Evolutionary conservation across 768 basidiomycete species (phyloP), one percentile per base, ranked within the genome.

Genomic region (Mycena pura): DNA sequence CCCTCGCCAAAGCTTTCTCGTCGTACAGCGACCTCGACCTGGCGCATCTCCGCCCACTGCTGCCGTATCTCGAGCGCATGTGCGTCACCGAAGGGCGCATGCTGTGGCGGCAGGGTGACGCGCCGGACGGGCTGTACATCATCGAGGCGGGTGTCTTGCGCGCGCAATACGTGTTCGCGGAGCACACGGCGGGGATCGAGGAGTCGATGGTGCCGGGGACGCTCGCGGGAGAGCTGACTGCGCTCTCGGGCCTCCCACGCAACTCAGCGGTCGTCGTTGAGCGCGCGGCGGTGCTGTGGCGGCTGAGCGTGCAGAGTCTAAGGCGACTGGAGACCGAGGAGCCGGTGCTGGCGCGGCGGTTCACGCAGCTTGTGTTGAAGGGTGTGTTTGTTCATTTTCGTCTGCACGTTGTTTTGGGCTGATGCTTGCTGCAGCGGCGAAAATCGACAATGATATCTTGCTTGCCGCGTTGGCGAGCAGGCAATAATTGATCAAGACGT

Each of bases 151-250:
- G 96, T 8, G 85, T 94, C 29, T 80, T 99, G 29, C 82, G 92
- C 10, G 96, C 96, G 0, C 83, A 83, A 19, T 99, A 98, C 75
- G 74, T 79, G 43, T 96, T 95, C 70, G 86, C 86, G 3, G 86
- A 86, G 47, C 85, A 91, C 64, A 77, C 84, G 6, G 83, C 84
- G 24, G 72, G 76, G 6, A 86, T 94, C 47, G 89, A 92, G 69
- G 95, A 96, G 76, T 92, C 91, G 2, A 96, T 96, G 95, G 93
- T 96, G 0, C 87, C 93, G 4, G 96, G 95, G 3, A 94, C 95
- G 0, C 77, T 98, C 3, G 93, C 96, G 10, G 96, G 96, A 0
- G 96, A 98, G 74, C 74, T 99, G 51, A 89, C 93, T 0, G 92
- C 91, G 34, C 77, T 99, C 13, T 88, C 95, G 9, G 87, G 86